Evolutionary conservation across 305 asterid genomes (phyloP), one percentile per base, ranked within the genome.

Genomic region (Plantago coronopus): DNA sequence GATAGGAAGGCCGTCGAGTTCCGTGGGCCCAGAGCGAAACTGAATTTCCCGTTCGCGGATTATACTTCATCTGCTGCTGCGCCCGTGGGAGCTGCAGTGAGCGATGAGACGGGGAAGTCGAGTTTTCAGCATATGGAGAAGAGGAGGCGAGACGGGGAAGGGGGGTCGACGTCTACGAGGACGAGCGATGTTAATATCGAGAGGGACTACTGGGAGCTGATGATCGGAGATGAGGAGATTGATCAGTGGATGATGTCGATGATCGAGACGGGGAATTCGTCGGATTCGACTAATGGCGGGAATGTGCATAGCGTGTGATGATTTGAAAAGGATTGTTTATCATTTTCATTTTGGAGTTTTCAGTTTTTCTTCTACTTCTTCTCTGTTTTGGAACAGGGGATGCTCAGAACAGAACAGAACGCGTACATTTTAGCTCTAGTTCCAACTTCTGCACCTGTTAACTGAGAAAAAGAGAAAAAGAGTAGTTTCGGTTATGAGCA

Each of bases 21-120:
- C 65, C 83, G 95, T 2, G 98, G 96, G 15, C 90, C 98, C 0
- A 66, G 95, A 48, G 98, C 98, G 0, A 88, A 91, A 69, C 85
- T 88, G 0, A 91, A 91, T 64, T 91, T 88, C 19, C 66, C 95
- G 0, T 86, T 82, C 48, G 37, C 88, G 0, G 95, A 91, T 70
- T 91, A 91, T 51, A 73, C 75, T 1, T 27, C 68, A 7, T 55
- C 34, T 14, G 22, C 45, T 25, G 21, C 62, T 7, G 37, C 50
- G 1, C 27, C 62, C 0, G 17, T 20, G 18, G 22, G 46, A 5
- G 1, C 43, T 18, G 18, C 63, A 0, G 51, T 15, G 6, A 9
- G 23, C 0, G 40, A 37, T 49, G 23, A 57, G 61, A 57, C 61
- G 25, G 17, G 21, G 34, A 60, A 54, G 2, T 15, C 54, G 12